These are phyloP conservation scores for Trichosanthes cucumerina DNA, from an alignment of 306 rosid species.

Conservation along the genomic window DNA sequence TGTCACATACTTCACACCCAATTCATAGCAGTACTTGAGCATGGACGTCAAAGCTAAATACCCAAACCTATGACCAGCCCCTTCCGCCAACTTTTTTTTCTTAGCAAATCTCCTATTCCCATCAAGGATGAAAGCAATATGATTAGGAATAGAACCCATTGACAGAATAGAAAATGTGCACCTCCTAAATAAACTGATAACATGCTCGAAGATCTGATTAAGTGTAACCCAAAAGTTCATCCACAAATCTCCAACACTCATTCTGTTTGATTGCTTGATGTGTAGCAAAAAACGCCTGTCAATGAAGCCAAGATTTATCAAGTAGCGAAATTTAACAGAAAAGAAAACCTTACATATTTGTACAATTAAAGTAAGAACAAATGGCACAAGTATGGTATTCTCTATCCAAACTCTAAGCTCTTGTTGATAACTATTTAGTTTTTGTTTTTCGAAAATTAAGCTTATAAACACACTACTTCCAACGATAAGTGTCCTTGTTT, in stretches of 20 bases:
- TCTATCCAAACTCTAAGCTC: not conserved
- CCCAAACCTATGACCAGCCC: constrained; percentile 60
- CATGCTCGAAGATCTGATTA: not conserved
- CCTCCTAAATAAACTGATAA: constrained; percentile 35
- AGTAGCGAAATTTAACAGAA: not conserved
- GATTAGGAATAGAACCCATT: constrained; percentile 58
- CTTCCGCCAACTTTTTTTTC: constrained; percentile 31
- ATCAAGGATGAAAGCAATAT: constrained; percentile 86
- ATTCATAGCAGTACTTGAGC: constrained; percentile 56
- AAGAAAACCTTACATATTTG: not conserved
- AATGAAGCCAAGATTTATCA: not conserved
- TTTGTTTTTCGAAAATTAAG: too few relatives aligned
- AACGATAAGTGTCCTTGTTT: too few relatives aligned
- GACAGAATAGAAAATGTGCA: constrained; percentile 39
- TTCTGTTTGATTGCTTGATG: not conserved
- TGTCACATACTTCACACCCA: constrained; percentile 55
- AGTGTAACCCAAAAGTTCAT: not conserved
- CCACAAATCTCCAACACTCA: not conserved
- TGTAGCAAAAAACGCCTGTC: not conserved
- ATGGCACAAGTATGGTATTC: not conserved
- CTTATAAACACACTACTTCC: too few relatives aligned
- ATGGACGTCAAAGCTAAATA: constrained; percentile 38
- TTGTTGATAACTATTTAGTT: too few relatives aligned
- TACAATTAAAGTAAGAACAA: not conserved
- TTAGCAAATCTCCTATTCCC: constrained; percentile 78